Base-by-base conservation (phyloP, 768 basidiomycete genomes). In the Gloeopeniophorella convolvens region DNA sequence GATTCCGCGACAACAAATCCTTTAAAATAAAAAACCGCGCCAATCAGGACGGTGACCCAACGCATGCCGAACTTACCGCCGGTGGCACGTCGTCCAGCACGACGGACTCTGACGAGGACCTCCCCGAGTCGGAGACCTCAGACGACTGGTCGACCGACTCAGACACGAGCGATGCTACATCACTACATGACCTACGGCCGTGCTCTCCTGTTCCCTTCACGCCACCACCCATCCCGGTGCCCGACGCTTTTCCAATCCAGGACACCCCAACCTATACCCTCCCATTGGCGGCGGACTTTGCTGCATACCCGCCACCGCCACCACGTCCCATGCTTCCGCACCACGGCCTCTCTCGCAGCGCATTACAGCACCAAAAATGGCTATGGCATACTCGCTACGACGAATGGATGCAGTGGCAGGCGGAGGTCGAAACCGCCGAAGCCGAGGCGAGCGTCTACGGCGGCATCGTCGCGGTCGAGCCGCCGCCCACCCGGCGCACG, bases 321-420 rank as follows among this genome's bases (percentile, higher is more conserved):
- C 21, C 42, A 15, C 56, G 42, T 35, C 23, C 39, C 24, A 18
- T 33, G 18, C 34, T 52, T 28, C 42, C 50, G 3, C 72, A 86
- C 53, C 83, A 77, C 59, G 84, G 84, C 2, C 72, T 80, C 55
- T 85, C 83, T 11, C 75, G 76, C 15, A 76, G 74, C 51, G 77
- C 79, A 2, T 71, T 86, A 30, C 65, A 71, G 12, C 75, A 83
- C 58, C 64, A 77, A 56, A 85, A 83, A 60, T 76, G 67, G 63
- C 73, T 86, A 56, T 86, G 84, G 84, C 66, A 69, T 31, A 61
- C 70, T 5, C 77, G 80, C 16, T 73, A 77, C 49, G 77, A 76
- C 41, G 70, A 73, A 43, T 79, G 75, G 75, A 63, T 66, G 21
- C 71, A 68, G 33, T 70, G 70, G 60, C 60, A 62, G 35, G 26